These are phyloP conservation scores for Ceratocystis lukuohia DNA, from an alignment of 2,329 filamentous ascomycete genomes.

Conservation along the genomic window DNA sequence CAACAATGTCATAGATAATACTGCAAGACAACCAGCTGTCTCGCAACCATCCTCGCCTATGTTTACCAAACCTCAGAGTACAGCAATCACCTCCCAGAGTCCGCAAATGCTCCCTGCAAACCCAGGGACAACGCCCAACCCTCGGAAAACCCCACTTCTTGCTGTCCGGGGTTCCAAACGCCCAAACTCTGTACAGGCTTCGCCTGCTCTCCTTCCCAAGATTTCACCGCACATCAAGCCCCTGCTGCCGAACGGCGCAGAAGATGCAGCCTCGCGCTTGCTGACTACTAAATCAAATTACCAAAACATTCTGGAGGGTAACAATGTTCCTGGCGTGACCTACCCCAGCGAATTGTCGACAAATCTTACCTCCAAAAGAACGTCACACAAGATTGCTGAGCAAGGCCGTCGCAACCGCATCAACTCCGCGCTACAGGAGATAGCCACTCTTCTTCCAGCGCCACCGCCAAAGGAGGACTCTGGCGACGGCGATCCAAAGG, in stretches of 20 bases:
- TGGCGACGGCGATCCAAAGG: slow-evolving; percentile 35
- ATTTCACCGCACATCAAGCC: slow-evolving; percentile 95
- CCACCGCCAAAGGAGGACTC: slow-evolving; percentile 33
- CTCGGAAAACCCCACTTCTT: slow-evolving; percentile 42
- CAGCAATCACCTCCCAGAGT: slow-evolving; percentile 48
- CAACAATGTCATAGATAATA: slow-evolving; percentile 28
- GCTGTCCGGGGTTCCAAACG: slow-evolving; percentile 51
- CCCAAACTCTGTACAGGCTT: slow-evolving; percentile 59
- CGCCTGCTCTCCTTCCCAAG: slow-evolving; percentile 71
- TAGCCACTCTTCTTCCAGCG: slow-evolving; percentile 70
- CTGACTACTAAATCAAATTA: slow-evolving; percentile 95
- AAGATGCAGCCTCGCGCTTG: slow-evolving; percentile 55
- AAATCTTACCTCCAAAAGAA: slow-evolving; percentile 89
- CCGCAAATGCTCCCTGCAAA: slow-evolving; percentile 45
- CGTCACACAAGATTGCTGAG: slow-evolving; percentile 94
- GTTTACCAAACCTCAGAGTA: slow-evolving; percentile 30
- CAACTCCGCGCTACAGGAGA: slow-evolving; percentile 83
- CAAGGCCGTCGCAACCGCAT: slow-evolving; percentile 92
- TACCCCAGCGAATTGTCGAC: slow-evolving; percentile 87
- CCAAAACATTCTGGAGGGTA: slow-evolving; percentile 91
- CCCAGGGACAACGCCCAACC: slow-evolving; percentile 27
- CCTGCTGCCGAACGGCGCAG: slow-evolving; percentile 52
- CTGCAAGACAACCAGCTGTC: slow-evolving; percentile 25
- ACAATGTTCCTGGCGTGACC: slow-evolving; percentile 72
- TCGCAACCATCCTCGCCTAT: slow-evolving; percentile 35